These are phyloP conservation scores for Russula emetica DNA, from an alignment of 768 basidiomycete genomes.

Conservation along the genomic window DNA sequence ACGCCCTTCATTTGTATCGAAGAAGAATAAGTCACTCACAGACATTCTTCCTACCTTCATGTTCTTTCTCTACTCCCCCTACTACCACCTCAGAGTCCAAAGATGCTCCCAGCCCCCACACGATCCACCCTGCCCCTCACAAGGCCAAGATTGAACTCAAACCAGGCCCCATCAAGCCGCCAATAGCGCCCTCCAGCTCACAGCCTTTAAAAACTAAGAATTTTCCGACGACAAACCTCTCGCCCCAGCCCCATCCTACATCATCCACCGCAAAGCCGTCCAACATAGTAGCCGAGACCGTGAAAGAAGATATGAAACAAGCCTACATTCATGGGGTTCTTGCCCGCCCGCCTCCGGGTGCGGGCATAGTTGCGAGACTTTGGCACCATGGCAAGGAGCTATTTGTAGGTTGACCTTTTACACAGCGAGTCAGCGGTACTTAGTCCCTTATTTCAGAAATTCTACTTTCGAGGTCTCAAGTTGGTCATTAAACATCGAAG, in stretches of 20 bases:
- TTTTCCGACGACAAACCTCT: slow-evolving; percentile 21
- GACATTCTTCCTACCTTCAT: background rate
- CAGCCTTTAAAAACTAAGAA: slow-evolving; percentile 23
- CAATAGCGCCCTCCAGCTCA: slow-evolving; percentile 33
- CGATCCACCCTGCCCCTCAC: slow-evolving; percentile 31
- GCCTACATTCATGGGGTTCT: slow-evolving; percentile 69
- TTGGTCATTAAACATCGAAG: slow-evolving; percentile 60
- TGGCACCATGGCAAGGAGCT: slow-evolving; percentile 47
- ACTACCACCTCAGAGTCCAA: slow-evolving; percentile 27
- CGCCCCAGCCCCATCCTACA: slow-evolving; percentile 27
- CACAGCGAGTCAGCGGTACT: background rate
- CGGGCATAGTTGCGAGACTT: slow-evolving; percentile 51
- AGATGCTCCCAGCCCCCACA: slow-evolving; percentile 30
- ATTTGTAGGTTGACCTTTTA: slow-evolving; percentile 36
- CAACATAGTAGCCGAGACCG: slow-evolving; percentile 43
- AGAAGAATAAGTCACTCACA: background rate
- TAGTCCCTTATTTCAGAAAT: slow-evolving; percentile 48
- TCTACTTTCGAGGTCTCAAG: slow-evolving; percentile 75
- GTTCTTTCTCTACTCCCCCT: slow-evolving; percentile 34
- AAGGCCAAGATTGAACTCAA: slow-evolving; percentile 55
- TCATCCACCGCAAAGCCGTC: slow-evolving; percentile 18
- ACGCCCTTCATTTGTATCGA: background rate
- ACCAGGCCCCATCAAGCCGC: slow-evolving; percentile 56
- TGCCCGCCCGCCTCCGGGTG: slow-evolving; percentile 56
- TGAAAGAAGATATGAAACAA: slow-evolving; percentile 58